phyloP scores from a whole-genome alignment of 2,329 filamentous ascomycete species.

The Epichloe sibirici region DNA sequence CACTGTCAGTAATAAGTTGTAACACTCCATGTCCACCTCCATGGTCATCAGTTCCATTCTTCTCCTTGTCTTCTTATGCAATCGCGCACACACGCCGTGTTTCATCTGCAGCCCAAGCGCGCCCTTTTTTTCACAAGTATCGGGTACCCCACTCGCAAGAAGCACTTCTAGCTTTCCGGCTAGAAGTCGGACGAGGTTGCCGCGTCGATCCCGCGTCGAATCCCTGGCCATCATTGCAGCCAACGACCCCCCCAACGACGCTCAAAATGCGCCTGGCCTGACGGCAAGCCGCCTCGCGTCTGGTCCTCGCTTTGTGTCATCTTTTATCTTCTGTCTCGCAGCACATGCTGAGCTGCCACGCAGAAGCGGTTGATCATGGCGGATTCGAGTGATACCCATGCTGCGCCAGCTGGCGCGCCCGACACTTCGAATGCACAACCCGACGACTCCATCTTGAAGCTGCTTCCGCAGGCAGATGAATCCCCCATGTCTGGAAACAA shows the following conservation, averaged over 20 bases:
- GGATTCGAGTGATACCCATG: not conserved
- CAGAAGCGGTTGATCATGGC: not conserved
- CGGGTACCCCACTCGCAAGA: not conserved
- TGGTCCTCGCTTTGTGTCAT: conserved; percentile 9
- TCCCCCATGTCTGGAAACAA: not conserved
- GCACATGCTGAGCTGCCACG: conserved; percentile 11
- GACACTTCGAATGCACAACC: conserved; percentile 2
- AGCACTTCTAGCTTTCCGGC: not conserved
- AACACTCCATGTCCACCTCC: too few species aligned
- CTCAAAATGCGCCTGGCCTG: conserved; percentile 26
- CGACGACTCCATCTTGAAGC: conserved; percentile 7
- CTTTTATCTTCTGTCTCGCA: conserved; percentile 12
- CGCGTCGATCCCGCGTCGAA: not conserved
- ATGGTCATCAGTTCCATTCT: too few species aligned
- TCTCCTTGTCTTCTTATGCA: too few species aligned
- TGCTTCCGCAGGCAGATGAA: conserved; percentile 11
- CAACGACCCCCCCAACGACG: conserved; percentile 2
- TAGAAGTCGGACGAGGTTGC: not conserved
- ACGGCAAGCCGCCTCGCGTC: conserved; percentile 15
- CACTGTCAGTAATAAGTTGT: too few species aligned
- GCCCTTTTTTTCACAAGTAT: too few species aligned
- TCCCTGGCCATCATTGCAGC: not conserved
- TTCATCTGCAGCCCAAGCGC: too few species aligned
- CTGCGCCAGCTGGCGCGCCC: not conserved
- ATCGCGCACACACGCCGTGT: too few species aligned